A percentile compares a stretch with the other conserved stretches of the same genome.
Conservation (phyloP, 305 asterid species). For the Stenogyne calaminthoides region DNA sequence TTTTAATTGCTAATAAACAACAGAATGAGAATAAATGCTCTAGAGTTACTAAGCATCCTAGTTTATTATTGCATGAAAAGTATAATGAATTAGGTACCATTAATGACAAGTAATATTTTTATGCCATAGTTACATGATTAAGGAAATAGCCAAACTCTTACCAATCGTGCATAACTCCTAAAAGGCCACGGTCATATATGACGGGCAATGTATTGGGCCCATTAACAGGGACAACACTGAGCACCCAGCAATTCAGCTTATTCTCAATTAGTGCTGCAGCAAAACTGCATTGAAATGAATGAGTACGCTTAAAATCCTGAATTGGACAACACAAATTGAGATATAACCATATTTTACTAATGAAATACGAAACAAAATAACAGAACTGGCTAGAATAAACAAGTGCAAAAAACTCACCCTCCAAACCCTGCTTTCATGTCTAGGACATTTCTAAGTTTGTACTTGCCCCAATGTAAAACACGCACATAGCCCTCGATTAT, state of each 20-base stretch:
- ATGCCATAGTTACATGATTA: neutral
- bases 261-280: constrained; percentile 81
- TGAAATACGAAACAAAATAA: neutral
- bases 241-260: constrained; percentile 80
- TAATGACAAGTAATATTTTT: constrained; percentile 5
- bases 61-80: neutral
- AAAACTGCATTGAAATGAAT: constrained; percentile 54
- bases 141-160: constrained; percentile 35
- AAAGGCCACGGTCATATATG: constrained; percentile 87
- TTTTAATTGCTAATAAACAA: neutral
- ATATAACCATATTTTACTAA: neutral
- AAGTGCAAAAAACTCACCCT: constrained; percentile 55
- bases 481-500: constrained; percentile 61
- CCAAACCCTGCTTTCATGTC: constrained; percentile 98
- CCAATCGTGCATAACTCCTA: constrained; percentile 96
- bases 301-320: neutral
- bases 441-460: constrained; percentile 69
- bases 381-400: neutral
- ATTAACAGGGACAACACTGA: constrained; percentile 84
- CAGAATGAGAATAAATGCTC: neutral
- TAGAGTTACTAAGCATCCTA: neutral
- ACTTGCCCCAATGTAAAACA: constrained; percentile 59
- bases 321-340: neutral
- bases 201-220: constrained; percentile 91
- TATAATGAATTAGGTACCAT: neutral